Evolutionary conservation across 805 yeast genomes (phyloP).

Genomic region (Candida insectalens): DNA sequence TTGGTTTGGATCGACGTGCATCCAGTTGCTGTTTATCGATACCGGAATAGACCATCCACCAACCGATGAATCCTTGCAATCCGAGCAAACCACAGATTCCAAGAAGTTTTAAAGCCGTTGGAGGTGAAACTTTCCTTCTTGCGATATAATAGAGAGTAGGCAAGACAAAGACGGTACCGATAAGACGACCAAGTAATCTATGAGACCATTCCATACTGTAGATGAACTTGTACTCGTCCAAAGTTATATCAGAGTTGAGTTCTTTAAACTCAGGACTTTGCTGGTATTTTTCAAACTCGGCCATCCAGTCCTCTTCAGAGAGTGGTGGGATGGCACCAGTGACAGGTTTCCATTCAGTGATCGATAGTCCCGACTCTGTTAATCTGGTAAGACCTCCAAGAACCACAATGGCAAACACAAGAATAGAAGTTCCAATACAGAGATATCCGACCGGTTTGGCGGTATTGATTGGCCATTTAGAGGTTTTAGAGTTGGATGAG

Average conservation of each 20-base stretch:
- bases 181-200: slow-evolving; percentile 82
- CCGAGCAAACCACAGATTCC: slow-evolving; percentile 76
- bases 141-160: slow-evolving; percentile 82
- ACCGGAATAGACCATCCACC: slow-evolving; percentile 99
- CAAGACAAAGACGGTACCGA: slow-evolving; percentile 71
- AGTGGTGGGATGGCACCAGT: slow-evolving; percentile 92
- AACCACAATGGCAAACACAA: slow-evolving; percentile 93
- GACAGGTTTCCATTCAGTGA: slow-evolving; percentile 98
- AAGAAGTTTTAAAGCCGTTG: slow-evolving; percentile 56
- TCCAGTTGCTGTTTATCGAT: slow-evolving; percentile 69
- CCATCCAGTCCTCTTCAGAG: slow-evolving; percentile 72
- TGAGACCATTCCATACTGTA: slow-evolving; percentile 98
- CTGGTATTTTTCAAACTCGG: slow-evolving; percentile 71
- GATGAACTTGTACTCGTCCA: slow-evolving; percentile 91
- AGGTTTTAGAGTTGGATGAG: slow-evolving; percentile 3
- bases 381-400: slow-evolving; percentile 92
- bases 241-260: slow-evolving; percentile 76
- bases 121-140: slow-evolving; percentile 53
- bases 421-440: slow-evolving; percentile 76
- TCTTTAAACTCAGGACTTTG: slow-evolving; percentile 86
- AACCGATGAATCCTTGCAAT: slow-evolving; percentile 91
- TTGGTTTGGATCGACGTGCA: slow-evolving; percentile 86
- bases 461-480: slow-evolving; percentile 32
- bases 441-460: slow-evolving; percentile 71
- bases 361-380: slow-evolving; percentile 91